These are phyloP conservation scores for Saturnispora mendoncae DNA, from an alignment of 805 yeast genomes.

Conservation along the genomic window DNA sequence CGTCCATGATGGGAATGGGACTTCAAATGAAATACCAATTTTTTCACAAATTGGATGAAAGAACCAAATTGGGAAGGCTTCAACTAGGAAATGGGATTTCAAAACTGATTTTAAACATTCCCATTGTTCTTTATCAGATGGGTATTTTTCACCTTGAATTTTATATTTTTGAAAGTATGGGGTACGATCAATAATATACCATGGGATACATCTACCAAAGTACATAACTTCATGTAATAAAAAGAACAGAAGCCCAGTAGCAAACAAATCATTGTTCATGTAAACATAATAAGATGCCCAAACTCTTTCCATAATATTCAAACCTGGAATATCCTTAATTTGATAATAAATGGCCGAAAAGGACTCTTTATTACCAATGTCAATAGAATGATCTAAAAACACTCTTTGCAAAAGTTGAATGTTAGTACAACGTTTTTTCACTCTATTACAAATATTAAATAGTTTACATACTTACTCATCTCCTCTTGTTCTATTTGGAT, in stretches of 20 bases:
- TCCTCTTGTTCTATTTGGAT: slow-evolving; percentile 2
- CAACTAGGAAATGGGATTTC: slow-evolving; percentile 81
- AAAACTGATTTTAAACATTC: slow-evolving; percentile 82
- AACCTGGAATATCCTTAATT: slow-evolving; percentile 23
- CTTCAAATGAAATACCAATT: slow-evolving; percentile 67
- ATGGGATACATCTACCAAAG: slow-evolving; percentile 87
- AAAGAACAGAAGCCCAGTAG: slow-evolving; percentile 85
- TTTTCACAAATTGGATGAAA: slow-evolving; percentile 87
- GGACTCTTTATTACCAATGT: slow-evolving; percentile 19
- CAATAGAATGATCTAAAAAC: slow-evolving; percentile 19
- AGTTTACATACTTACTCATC: slow-evolving; percentile 13
- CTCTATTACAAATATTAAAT: background rate
- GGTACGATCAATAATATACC: slow-evolving; percentile 79
- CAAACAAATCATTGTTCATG: slow-evolving; percentile 79
- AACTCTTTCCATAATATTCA: slow-evolving; percentile 45
- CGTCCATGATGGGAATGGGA: slow-evolving; percentile 71
- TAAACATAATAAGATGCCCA: slow-evolving; percentile 90
- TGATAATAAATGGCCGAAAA: slow-evolving; percentile 20
- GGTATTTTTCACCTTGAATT: slow-evolving; percentile 80
- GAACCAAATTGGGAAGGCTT: slow-evolving; percentile 94
- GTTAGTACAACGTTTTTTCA: slow-evolving; percentile 4
- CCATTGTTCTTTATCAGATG: slow-evolving; percentile 80
- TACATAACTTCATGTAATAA: slow-evolving; percentile 79
- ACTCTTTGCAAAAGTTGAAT: slow-evolving; percentile 17
- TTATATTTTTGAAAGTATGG: slow-evolving; percentile 82